A percentile compares a stretch with the other conserved stretches of the same genome.
These are phyloP conservation scores for Zarea fungicola DNA, from an alignment of 2,329 filamentous ascomycete species.

Conservation along the genomic window DNA sequence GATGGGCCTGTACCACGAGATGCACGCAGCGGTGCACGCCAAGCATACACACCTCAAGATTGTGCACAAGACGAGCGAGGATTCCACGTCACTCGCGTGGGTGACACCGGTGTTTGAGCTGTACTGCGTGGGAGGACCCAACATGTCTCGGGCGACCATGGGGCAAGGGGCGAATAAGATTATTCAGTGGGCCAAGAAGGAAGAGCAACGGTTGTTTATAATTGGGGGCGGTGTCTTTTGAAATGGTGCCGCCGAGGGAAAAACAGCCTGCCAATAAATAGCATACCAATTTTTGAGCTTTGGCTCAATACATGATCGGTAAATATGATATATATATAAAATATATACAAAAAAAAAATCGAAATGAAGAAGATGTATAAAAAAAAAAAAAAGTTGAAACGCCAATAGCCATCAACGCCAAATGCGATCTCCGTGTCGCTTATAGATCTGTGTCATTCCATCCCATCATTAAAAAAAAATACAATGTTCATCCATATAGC, in stretches of 20 bases:
- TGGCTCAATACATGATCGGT: constrained; percentile 3
- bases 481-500: constrained; percentile 5
- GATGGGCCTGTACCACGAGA: constrained; percentile 76
- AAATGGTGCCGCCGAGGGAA: constrained; percentile 1
- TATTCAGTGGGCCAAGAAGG: constrained; percentile 83
- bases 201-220: constrained; percentile 93
- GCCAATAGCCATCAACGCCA: constrained; percentile 2
- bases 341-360: constrained; percentile 6
- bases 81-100: constrained; percentile 81
- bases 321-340: too few species aligned
- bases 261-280: background rate
- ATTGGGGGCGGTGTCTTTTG: constrained; percentile 90
- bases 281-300: constrained; percentile 1
- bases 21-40: constrained; percentile 81
- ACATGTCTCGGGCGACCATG: constrained; percentile 57
- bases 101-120: constrained; percentile 87
- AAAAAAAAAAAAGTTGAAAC: constrained; percentile 8
- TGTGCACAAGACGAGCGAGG: constrained; percentile 70
- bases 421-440: background rate
- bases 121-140: constrained; percentile 86
- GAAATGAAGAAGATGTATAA: constrained; percentile 6
- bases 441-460: background rate
- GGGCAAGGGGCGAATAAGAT: constrained; percentile 85
- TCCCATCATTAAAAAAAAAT: constrained; percentile 2
- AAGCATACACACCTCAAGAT: constrained; percentile 83